Evolutionary conservation across 2,329 filamentous ascomycete species (phyloP), one percentile per base, ranked within the genome.

Genomic region (Ustulina deusta): DNA sequence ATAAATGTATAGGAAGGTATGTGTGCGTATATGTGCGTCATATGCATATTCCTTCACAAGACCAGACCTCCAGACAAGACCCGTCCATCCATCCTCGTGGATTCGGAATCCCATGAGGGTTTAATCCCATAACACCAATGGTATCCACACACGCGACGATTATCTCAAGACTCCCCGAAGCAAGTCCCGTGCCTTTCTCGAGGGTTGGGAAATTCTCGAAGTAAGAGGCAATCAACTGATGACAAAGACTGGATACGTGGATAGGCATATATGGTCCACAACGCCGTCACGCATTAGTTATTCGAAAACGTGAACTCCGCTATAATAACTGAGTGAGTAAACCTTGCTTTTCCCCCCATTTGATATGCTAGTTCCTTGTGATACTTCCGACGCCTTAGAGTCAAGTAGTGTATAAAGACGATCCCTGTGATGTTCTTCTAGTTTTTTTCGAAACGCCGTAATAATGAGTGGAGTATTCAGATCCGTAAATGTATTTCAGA

Each of bases 391-490:
- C 22, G 40, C 42, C 27, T 27, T 56, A 27, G 20, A 38, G n/a
- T n/a, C 25, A 9, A 46, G 15, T 36, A 11, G 22, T 57, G 13
- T 44, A 29, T 13, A 17, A n/a, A 42, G 22, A 40, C 9, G 58
- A 7, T 17, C 13, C 11, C 2, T 10, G 25, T 46, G 20, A 6
- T 46, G 13, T 38, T 17, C 42, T 7, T 57, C 22, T 36, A 25
- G 11, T 27, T 40, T 58, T 40, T 58, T 22, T 36, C 34, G 29
- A 34, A 57, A 59, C 44, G 44, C 52, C 17, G 22, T 34, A 32
- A 17, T n/a, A 22, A n/a, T n/a, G 13, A 25, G 15, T 38, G 13
- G 1, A n/a, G 20, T 29, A 20, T 51, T 25, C 17, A 36, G 11
- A 17, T 46, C n/a, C 32, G n/a, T 22, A 29, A 15, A 40, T 6